Base-by-base conservation (phyloP, 306 rosid genomes). In the Gastrolobium villosum region DNA sequence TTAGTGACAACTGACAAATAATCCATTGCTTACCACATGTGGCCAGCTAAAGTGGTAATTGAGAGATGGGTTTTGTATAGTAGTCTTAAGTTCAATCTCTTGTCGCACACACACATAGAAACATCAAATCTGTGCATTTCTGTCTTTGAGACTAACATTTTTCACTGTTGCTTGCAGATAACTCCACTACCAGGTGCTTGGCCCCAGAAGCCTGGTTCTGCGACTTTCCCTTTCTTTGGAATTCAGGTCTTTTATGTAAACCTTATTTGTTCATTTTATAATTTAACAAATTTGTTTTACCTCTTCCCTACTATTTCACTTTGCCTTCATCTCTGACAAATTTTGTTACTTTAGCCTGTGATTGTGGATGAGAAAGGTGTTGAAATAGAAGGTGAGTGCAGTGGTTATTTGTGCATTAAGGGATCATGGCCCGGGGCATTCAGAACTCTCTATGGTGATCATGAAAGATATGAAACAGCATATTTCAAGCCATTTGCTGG, bases 201-300 rank as follows among this genome's bases (percentile, higher is more conserved):
- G 99, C 90, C 98, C 60, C 99, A 87, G 81, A 96, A 96, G 86
- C 99, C 99, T 68, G 99, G 99, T 77, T 96, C 99, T 40, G 98
- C 99, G 10, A 96, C 99, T 50, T 87, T 91, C 80, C 99, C 99
- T 77, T 96, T 96, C 90, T 96, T 96, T 79, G 99, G 99, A 82
- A 94, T 93, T 82, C 91, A 96, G 96, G 99, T 96, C 44, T 70
- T 68, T 68, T 78, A 53, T 74, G 45, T 48, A 14, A 54, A 69
- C 59, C 80, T n/a, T 32, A 6, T 63, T 20, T 74, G 35, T 46
- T 35, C 57, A 53, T 83, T 40, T 11, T 34, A 72, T 84, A 46
- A 56, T 68, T 31, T 60, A 62, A 53, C 62, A 48, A 52, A 65
- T 74, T 56, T 39, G 31, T 60, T 70, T 59, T 2, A 45, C 60